Base-by-base conservation (phyloP, 2,329 filamentous ascomycete genomes). In the Aspergillus fructus region DNA sequence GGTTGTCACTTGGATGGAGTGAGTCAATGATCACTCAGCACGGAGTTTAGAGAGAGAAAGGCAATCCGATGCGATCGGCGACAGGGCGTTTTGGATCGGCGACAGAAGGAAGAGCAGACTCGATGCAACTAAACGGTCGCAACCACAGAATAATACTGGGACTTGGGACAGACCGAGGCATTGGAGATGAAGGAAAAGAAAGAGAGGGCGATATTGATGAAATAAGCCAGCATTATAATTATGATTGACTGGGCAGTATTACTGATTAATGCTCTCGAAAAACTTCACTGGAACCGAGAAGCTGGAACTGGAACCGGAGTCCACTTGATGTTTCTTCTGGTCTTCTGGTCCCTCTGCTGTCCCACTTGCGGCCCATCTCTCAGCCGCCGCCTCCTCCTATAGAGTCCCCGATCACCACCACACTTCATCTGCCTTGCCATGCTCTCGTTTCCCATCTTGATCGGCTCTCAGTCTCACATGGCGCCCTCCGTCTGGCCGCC, bases 11-110 rank as follows among this genome's bases (percentile, higher is more conserved):
- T 30, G 9, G 27, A 30, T 49, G 39, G 55, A 34, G 24, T 55
- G 51, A 53, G 49, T 58, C 55, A 53, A 45, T 46, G 9, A 48
- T 12, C 7, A 47, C 15, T 27, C 34, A 53, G 19, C 39, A 23
- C 30, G 50, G 52, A 23, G 3, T 40, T 40, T 24, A 23, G 24
- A 41, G 23, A 51, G 21, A 11, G 23, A 13, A 21, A 43, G 23
- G 43, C 13, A 30, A 30, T 27, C 23, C 11, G 34, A 27, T 23
- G 17, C 12, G 47, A 50, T 50, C 49, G 49, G 34, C 34, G 49
- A 42, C 33, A 19, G 27, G 27, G 27, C 27, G 27, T 30, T 30
- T 30, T 12, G 27, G 34, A n/a, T 37, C 34, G 34, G 34, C 34
- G 34, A 37, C 12, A 30, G 27, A 30, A 30, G 27, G 9, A 11